A percentile compares a stretch with the other conserved stretches of the same genome.
Conservation (phyloP, 2,329 filamentous ascomycete species). For the Coniochaeta hoffmannii region DNA sequence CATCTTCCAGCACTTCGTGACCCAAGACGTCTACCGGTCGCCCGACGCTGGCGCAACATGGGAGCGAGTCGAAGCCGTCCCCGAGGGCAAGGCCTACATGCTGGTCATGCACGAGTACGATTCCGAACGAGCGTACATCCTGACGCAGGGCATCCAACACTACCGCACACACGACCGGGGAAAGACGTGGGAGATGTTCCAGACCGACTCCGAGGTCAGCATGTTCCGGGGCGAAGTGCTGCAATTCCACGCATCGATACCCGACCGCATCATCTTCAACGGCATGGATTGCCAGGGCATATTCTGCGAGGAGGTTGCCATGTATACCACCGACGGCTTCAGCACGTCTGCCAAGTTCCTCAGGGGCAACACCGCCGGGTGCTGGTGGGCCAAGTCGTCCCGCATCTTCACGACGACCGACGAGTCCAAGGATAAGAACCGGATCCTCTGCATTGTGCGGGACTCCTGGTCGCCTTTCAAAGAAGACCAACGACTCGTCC, state of each 20-base stretch:
- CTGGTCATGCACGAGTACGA: conserved; percentile 76
- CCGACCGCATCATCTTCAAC: conserved; percentile 80
- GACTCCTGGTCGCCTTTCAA: conserved; percentile 64
- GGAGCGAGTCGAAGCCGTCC: conserved; percentile 57
- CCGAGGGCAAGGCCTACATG: conserved; percentile 52
- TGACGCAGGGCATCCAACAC: conserved; percentile 63
- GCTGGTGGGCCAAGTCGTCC: conserved; percentile 80
- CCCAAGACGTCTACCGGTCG: conserved; percentile 67
- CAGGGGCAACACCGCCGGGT: conserved; percentile 63
- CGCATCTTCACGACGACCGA: conserved; percentile 65
- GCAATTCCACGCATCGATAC: conserved; percentile 75
- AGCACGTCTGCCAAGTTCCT: conserved; percentile 56
- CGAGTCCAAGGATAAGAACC: conserved; percentile 56
- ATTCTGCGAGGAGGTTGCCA: conserved; percentile 54
- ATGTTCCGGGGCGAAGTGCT: conserved; percentile 46
- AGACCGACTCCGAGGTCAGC: conserved; percentile 51
- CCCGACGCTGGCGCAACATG: conserved; percentile 74
- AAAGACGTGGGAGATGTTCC: conserved; percentile 71
- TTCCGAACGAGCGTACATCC: conserved; percentile 67
- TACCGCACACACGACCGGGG: conserved; percentile 81
- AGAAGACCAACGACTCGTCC: conserved; percentile 68
- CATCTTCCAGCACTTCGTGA: conserved; percentile 61
- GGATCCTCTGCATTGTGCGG: conserved; percentile 73
- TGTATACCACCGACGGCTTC: conserved; percentile 85
- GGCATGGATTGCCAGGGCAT: conserved; percentile 60